Base-by-base conservation (phyloP, 768 basidiomycete genomes). In the Mycena albidolilacea region DNA sequence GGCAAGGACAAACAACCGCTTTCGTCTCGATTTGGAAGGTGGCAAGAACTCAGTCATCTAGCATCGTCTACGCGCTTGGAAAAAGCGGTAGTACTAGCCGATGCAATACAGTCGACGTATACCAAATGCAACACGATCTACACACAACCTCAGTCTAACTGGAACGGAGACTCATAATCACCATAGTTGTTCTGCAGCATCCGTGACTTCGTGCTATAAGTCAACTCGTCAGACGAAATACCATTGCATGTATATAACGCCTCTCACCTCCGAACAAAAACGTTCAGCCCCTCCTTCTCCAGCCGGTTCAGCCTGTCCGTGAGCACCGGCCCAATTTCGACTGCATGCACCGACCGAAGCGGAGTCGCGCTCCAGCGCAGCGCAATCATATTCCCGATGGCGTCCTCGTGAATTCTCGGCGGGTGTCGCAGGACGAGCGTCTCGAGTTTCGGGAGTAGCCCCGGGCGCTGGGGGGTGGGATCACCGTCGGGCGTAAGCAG, bases 311-410 rank as follows among this genome's bases (percentile, higher is more conserved):
- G 54, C 21, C 10, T 15, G 0, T 39, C 10, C 14, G 38, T 19
- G 14, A 58, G 44, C 3, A 1, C 9, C 7, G 62, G 15, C 6
- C 30, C 44, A 1, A 58, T 46, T 37, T 23, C 39, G n/a, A 59
- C 30, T n/a, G 41, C 41, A 30, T 35, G 30, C 10, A 67, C 17
- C 1, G 60, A 23, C 11, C 39, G 50, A 23, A 69, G 67, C 21
- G 48, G 50, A 21, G 61, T 57, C n/a, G 54, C 64, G 37, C 23
- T 48, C 52, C 61, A 70, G 41, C 69, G 69, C 62, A 62, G 57
- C 39, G 44, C 17, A 35, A 70, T 17, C 69, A 70, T 70, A 1
- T 7, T 14, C 3, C 19, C 61, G 12, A 70, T 4, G 17, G 35
- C 43, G 10, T 70, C 69, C 19, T 57, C 62, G 11, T 63, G 12